Conservation (phyloP, 2,329 filamentous ascomycete genomes). For the Fusarium luffae region DNA sequence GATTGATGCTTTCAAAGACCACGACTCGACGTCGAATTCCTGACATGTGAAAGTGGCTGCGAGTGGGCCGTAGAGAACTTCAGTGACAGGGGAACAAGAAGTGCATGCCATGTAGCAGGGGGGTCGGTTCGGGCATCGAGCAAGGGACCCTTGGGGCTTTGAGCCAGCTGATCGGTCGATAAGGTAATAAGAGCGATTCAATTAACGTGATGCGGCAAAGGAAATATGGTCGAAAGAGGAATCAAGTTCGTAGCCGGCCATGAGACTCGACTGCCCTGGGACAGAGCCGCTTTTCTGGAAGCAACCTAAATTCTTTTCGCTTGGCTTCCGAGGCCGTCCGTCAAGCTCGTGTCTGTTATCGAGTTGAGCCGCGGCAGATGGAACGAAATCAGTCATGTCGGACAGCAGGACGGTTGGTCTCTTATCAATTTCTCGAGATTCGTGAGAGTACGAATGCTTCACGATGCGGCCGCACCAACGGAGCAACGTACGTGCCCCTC, state of each 20-base stretch:
- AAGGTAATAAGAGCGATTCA: constrained; percentile 22
- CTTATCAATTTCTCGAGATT: constrained; percentile 31
- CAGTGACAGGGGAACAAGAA: constrained; percentile 29
- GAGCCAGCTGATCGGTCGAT: constrained; percentile 31
- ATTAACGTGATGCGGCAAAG: constrained; percentile 36
- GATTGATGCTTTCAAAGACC: neutral
- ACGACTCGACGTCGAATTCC: constrained; percentile 7
- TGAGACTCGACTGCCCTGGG: constrained; percentile 9
- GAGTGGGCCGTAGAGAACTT: constrained; percentile 24
- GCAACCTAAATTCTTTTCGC: constrained; percentile 24
- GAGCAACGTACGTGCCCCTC: neutral
- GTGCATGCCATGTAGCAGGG: constrained; percentile 36
- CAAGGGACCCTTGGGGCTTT: constrained; percentile 21
- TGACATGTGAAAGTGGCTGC: constrained; percentile 52
- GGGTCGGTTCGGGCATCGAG: constrained; percentile 4
- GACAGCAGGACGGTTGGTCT: constrained; percentile 20
- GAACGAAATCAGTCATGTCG: constrained; percentile 21
- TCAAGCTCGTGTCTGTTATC: constrained; percentile 32
- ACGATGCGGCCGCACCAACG: neutral
- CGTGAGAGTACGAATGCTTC: neutral
- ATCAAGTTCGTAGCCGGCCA: constrained; percentile 29
- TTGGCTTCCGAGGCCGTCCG: constrained; percentile 37
- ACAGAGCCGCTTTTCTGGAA: constrained; percentile 39
- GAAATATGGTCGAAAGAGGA: constrained; percentile 32
- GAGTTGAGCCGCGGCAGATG: constrained; percentile 34